Evolutionary conservation across 345 rosid species (phyloP).

Genomic region (Conringia planisiliqua): DNA sequence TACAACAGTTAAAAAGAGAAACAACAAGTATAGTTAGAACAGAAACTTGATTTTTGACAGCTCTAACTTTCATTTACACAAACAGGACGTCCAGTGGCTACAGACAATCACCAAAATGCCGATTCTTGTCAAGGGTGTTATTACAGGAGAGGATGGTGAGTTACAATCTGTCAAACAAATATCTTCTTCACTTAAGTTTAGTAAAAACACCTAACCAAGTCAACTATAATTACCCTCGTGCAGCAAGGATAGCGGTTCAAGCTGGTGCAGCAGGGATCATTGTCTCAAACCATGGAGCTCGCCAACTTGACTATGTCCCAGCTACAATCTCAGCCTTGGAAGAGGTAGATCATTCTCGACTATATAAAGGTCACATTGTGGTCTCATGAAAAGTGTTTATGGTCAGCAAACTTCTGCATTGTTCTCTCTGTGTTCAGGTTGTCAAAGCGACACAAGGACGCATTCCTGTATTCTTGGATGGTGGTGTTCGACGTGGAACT

Average conservation of each 20-base stretch:
- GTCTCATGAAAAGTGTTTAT: not conserved
- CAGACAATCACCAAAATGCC: constrained; percentile 81
- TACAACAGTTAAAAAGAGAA: not conserved
- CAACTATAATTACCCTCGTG: not conserved
- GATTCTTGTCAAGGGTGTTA: constrained; percentile 84
- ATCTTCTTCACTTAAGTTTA: not conserved
- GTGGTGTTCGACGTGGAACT: constrained; percentile 94
- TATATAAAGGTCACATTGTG: not conserved
- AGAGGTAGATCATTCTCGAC: constrained; percentile 46
- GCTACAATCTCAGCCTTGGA: constrained; percentile 85
- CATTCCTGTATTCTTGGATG: constrained; percentile 86
- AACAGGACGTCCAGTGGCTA: constrained; percentile 83
- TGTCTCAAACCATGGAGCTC: constrained; percentile 94
- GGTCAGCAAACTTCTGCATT: not conserved
- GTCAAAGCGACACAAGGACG: constrained; percentile 85
- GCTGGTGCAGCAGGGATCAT: constrained; percentile 88
- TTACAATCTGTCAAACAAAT: not conserved
- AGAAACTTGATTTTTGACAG: not conserved
- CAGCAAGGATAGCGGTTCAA: constrained; percentile 72
- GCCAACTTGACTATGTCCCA: constrained; percentile 81
- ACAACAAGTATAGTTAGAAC: not conserved
- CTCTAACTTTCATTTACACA: constrained; percentile 1
- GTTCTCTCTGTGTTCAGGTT: constrained; percentile 41
- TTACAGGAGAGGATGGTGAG: constrained; percentile 83
- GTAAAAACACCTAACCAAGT: not conserved